Evolutionary conservation across 805 yeast species (phyloP), one percentile per base, ranked within the genome.

Genomic region (Kluyveromyces siamensis): DNA sequence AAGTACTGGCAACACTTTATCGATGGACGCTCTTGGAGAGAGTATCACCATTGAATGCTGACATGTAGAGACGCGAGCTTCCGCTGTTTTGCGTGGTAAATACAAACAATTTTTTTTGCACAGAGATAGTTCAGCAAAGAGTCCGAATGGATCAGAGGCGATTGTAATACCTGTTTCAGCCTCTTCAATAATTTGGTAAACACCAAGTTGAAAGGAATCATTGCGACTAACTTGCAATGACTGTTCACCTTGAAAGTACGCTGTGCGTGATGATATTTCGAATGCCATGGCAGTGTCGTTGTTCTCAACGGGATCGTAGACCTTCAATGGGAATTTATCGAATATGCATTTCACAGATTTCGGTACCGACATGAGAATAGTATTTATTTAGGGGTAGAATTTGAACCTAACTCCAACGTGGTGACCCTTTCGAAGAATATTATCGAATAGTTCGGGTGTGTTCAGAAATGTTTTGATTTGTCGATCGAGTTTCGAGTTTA

Each of bases 141-240:
- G 61, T 44, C 85, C 76, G 13, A 74, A 58, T 0, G 88, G 88
- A 55, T 83, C 89, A 0, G 77, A 70, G 1, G 87, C 80, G 1
- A 77, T 55, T 16, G 63, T 52, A 0, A 61, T 54, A 8, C 58
- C 50, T 1, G 55, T 44, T 11, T 51, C 56, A 36, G 63, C 61
- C 13, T 65, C 67, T 1, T 61, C 50, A 41, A 64, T 63, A 2
- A 76, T 67, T 54, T 74, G 75, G 57, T 77, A 80, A 0, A 79
- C 81, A 1, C 81, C 84, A 18, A 83, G 58, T 33, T 72, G 70
- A 63, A 81, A 80, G 13, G 61, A 58, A n/a, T 57, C 56, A 25
- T 53, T 51, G 6, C 47, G 18, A 41, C 48, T 44, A 10, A n/a
- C 45, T 46, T 40, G 49, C 9, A 13, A n/a, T 10, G 55, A 45